Percentiles rank a stretch among this genome's conserved stretches.
Evolutionary conservation across 176 grass and related monocot species (phyloP).

Genomic region (Ananas comosus): DNA sequence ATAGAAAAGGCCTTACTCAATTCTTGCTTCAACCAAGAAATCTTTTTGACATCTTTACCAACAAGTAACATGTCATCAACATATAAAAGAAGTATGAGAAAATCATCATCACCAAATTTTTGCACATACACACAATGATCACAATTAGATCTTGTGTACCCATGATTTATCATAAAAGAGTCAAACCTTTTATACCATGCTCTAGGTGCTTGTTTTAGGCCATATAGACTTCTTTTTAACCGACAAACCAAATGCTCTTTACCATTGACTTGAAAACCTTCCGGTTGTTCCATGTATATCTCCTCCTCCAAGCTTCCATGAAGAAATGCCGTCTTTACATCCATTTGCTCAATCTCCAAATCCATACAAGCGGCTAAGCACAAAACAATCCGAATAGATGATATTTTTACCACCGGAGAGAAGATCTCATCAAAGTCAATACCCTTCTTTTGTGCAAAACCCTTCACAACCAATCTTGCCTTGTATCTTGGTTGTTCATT

Average conservation of each 20-base stretch:
- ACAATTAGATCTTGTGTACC: too few species aligned
- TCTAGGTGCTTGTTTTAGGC: too few species aligned
- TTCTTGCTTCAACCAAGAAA: not conserved
- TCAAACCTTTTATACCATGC: too few species aligned
- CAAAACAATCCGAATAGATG: not conserved
- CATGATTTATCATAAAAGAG: too few species aligned
- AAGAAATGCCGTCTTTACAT: not conserved
- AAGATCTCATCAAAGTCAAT: not conserved
- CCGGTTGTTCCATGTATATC: not conserved
- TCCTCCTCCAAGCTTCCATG: not conserved
- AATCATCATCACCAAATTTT: too few species aligned
- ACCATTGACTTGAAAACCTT: not conserved
- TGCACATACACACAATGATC: too few species aligned
- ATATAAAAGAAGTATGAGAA: too few species aligned
- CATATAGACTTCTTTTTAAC: not conserved
- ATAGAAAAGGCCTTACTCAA: conserved; percentile 3
- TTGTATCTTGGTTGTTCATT: not conserved
- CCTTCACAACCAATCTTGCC: not conserved
- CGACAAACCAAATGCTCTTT: not conserved
- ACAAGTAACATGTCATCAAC: too few species aligned
- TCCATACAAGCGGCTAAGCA: not conserved
- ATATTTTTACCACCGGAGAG: not conserved
- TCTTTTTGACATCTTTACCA: too few species aligned
- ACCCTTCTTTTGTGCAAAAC: not conserved
- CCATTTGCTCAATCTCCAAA: not conserved